Percentiles rank a stretch among this genome's conserved stretches.
phyloP scores from a whole-genome alignment of 164 flowering plant species.

The Protea cynaroides region DNA sequence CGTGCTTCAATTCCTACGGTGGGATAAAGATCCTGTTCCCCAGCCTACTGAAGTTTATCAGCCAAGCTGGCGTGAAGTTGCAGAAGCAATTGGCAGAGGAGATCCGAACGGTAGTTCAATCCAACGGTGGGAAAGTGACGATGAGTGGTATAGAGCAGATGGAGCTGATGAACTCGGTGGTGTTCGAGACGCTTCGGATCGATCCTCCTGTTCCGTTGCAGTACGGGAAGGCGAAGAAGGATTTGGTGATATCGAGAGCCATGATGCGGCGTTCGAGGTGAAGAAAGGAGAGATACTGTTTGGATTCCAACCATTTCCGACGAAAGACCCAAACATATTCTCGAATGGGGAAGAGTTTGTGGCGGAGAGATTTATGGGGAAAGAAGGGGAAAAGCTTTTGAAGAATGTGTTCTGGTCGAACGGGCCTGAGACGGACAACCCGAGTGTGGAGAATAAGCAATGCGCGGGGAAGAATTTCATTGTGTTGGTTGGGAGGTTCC shows the following conservation, averaged over 20 bases:
- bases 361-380: not conserved
- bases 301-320: slow-evolving; percentile 55
- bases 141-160: slow-evolving; percentile 34
- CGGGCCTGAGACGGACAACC: not conserved
- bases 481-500: not conserved
- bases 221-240: slow-evolving; percentile 45
- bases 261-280: slow-evolving; percentile 40
- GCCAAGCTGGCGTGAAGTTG: slow-evolving; percentile 26
- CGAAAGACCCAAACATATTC: slow-evolving; percentile 47
- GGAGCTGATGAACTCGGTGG: slow-evolving; percentile 12
- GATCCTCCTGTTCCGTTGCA: slow-evolving; percentile 58
- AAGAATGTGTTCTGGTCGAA: not conserved
- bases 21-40: slow-evolving; percentile 41
- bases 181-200: slow-evolving; percentile 12
- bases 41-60: slow-evolving; percentile 33
- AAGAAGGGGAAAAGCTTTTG: not conserved
- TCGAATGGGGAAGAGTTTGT: slow-evolving; percentile 34
- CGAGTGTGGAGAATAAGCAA: not conserved
- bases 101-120: slow-evolving; percentile 32
- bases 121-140: slow-evolving; percentile 30
- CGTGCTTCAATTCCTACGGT: slow-evolving; percentile 38
- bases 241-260: slow-evolving; percentile 37
- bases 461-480: not conserved
- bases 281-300: slow-evolving; percentile 54
- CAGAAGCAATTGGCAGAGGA: slow-evolving; percentile 36